A percentile compares a stretch with the other conserved stretches of the same genome.
Evolutionary conservation across 2,329 filamentous ascomycete species (phyloP).

Genomic region (Xylaria sp.): DNA sequence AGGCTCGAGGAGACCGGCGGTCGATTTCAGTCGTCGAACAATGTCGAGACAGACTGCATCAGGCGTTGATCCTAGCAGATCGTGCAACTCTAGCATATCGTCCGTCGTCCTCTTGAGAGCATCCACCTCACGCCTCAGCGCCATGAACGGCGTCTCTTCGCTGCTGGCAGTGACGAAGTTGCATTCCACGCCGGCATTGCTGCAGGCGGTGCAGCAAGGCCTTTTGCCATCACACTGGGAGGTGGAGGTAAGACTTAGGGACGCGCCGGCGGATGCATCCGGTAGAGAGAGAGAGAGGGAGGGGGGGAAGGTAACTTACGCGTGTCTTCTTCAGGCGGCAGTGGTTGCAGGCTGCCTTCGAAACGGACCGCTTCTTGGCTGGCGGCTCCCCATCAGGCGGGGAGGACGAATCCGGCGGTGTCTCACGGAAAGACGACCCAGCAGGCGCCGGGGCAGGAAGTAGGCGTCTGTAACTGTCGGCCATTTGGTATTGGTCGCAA

Average conservation of each 20-base stretch:
- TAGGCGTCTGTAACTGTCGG: constrained; percentile 26
- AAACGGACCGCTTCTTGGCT: constrained; percentile 26
- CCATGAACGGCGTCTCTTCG: constrained; percentile 29
- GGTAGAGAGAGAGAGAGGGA: no score
- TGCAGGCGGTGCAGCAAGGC: constrained; percentile 22
- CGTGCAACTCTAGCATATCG: constrained; percentile 21
- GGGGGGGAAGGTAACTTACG: constrained; percentile 9
- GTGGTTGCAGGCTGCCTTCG: constrained; percentile 27
- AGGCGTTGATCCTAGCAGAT: constrained; percentile 22
- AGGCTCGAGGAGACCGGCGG: constrained; percentile 10
- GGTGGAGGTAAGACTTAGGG: constrained; percentile 2
- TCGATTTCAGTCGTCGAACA: constrained; percentile 23
- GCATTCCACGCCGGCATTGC: constrained; percentile 15
- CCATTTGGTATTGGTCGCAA: constrained; percentile 27
- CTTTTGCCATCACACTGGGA: constrained; percentile 25
- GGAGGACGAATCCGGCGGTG: constrained; percentile 12
- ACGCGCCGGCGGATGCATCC: no score
- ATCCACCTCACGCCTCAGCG: constrained; percentile 26
- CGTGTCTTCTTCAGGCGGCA: constrained; percentile 25
- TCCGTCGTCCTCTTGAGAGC: constrained; percentile 21
- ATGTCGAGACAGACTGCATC: constrained; percentile 22
- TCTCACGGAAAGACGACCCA: constrained; percentile 14
- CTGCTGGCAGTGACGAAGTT: constrained; percentile 26
- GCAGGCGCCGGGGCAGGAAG: constrained; percentile 24
- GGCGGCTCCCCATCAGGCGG: constrained; percentile 17